Evolutionary conservation across 1,139 yeast genomes (phyloP), one percentile per base, ranked within the genome.

Genomic region (Candida glucosophila): DNA sequence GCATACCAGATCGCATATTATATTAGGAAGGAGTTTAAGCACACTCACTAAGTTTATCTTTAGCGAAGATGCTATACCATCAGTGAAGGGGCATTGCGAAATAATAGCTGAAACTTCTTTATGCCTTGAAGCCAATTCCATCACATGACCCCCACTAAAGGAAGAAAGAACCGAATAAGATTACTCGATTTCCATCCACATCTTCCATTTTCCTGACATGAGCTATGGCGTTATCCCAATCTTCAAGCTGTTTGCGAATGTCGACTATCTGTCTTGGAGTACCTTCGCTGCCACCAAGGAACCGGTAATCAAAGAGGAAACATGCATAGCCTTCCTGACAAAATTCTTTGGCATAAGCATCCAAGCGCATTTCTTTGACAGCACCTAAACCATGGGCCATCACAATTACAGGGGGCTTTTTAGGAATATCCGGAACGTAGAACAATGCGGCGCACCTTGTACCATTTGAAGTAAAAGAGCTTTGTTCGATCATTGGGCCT

Each of bases 71-170:
- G 22, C 12, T 5, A 20, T 10, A 12, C 22, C 22, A 20, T 20
- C 22, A 5, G 22, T 20, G 13, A 20, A 20, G 14, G 22, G 22
- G 14, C 22, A 12, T 6, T 20, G 22, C n/a, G 22, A 20, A 12
- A 20, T 20, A 5, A 20, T 12, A 20, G 22, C 22, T 5, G 12
- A 4, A 11, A 20, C 13, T 5, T 12, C 6, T 5, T 20, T 6
- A 12, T 20, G 14, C 14, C 10, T 20, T 4, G 14, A 13, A 6
- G 10, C 22, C 14, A 20, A 11, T n/a, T 14, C 10, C 14, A 20
- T 12, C 11, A 10, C 14, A 7, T 20, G 22, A 6, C 22, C 22
- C 4, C 22, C 22, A 5, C 14, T 12, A 20, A 20, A 20, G n/a
- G 22, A 20, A 12, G 22, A 20, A 5, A n/a, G n/a, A n/a, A n/a